Percentiles rank a stretch among this genome's conserved stretches.
phyloP scores from a whole-genome alignment of 2,329 filamentous ascomycete species.

The Coniochaeta sp. region DNA sequence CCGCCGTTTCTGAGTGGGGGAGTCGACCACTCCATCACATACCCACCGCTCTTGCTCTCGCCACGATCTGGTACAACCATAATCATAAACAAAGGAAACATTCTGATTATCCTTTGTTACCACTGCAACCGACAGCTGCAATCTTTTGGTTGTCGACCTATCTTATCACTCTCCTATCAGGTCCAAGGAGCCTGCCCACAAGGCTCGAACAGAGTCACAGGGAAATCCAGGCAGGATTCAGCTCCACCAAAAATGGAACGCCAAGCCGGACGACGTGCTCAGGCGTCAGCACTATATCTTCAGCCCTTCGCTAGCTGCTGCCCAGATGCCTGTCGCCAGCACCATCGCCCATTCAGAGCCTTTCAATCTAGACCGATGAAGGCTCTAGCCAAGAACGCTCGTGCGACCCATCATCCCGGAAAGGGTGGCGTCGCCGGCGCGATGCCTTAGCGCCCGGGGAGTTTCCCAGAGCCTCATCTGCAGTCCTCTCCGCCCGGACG shows the following conservation, averaged over 20 bases:
- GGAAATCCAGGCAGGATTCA: background rate
- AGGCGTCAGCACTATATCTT: background rate
- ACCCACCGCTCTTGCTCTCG: no score
- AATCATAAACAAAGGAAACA: no score
- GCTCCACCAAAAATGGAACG: background rate
- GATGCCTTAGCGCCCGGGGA: background rate
- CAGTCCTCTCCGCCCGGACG: background rate
- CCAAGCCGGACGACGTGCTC: background rate
- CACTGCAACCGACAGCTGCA: no score
- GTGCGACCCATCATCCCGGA: background rate
- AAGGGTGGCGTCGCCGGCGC: background rate
- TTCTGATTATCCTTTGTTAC: no score
- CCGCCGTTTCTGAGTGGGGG: no score
- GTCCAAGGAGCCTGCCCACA: background rate
- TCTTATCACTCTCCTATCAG: background rate
- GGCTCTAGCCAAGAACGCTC: background rate
- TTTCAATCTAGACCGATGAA: background rate
- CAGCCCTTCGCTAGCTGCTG: background rate
- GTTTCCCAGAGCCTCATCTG: background rate
- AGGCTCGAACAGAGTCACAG: background rate
- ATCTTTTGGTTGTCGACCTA: background rate
- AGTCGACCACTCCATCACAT: no score
- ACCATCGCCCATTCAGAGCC: background rate
- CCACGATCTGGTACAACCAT: no score
- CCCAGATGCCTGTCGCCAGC: background rate